Evolutionary conservation across 352 stramenopile genomes (phyloP).

Genomic region (Phytophthora vignae): DNA sequence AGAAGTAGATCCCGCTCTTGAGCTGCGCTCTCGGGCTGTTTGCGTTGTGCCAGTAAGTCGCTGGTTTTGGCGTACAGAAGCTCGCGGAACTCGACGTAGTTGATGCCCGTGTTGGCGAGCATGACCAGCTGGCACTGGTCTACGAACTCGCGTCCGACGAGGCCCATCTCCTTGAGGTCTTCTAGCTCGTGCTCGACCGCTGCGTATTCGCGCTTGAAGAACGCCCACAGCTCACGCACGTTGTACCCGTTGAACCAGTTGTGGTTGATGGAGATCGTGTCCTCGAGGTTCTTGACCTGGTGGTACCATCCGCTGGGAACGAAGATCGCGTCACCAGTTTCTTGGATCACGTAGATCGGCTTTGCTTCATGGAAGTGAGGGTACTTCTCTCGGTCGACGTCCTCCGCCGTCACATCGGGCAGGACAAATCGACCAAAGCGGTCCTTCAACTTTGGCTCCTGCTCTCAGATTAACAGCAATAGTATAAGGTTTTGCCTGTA

Average conservation of each 20-base stretch:
- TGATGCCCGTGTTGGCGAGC: conserved; percentile 81
- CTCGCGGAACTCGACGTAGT: conserved; percentile 71
- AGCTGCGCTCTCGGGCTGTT: background rate
- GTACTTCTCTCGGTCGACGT: conserved; percentile 64
- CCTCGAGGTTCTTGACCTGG: conserved; percentile 92
- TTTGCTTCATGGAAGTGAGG: conserved; percentile 59
- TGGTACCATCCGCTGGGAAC: conserved; percentile 98
- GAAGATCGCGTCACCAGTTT: conserved; percentile 91
- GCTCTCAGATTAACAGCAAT: background rate
- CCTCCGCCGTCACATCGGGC: conserved; percentile 52
- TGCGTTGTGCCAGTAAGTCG: conserved; percentile 38
- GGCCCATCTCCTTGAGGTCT: conserved; percentile 69
- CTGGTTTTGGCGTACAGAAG: conserved; percentile 61
- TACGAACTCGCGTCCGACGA: conserved; percentile 60
- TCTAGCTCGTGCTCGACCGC: conserved; percentile 71
- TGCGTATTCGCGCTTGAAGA: conserved; percentile 69
- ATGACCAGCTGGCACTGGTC: conserved; percentile 82
- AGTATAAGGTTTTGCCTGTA: conserved; percentile 5
- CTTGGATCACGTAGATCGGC: conserved; percentile 63
- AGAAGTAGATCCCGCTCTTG: conserved; percentile 19
- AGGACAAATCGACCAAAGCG: conserved; percentile 64
- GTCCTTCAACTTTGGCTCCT: conserved; percentile 85
- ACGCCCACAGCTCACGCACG: conserved; percentile 65
- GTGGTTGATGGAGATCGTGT: conserved; percentile 97
- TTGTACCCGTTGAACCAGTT: conserved; percentile 97